Percentiles rank a stretch among this genome's conserved stretches.
Evolutionary conservation across 2,329 filamentous ascomycete species (phyloP).

Genomic region (Curvularia sp.): DNA sequence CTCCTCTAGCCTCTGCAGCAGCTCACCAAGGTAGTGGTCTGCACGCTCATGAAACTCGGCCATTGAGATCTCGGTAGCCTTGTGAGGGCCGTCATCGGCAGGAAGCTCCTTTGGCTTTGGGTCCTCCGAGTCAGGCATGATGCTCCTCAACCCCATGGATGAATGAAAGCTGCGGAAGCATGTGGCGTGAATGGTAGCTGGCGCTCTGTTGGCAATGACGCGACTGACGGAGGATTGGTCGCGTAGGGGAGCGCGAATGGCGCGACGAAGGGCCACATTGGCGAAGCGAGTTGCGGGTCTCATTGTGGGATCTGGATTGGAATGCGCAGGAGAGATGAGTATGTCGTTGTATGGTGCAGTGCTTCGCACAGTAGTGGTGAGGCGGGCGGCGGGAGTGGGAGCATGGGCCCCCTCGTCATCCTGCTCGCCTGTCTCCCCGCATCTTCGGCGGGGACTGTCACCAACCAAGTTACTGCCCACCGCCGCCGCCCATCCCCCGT

Average conservation of each 20-base stretch:
- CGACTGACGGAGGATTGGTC: slow-evolving; percentile 31
- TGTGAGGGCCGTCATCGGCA: slow-evolving; percentile 49
- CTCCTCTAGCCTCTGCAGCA: slow-evolving; percentile 70
- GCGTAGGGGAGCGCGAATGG: slow-evolving; percentile 30
- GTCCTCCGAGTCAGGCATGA: slow-evolving; percentile 56
- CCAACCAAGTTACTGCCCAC: slow-evolving; percentile 1
- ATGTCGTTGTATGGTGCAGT: background rate
- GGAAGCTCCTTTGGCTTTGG: slow-evolving; percentile 48
- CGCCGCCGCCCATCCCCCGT: background rate
- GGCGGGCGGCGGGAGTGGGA: slow-evolving; percentile 6
- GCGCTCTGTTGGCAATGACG: slow-evolving; percentile 34
- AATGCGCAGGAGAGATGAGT: background rate
- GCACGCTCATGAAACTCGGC: slow-evolving; percentile 78
- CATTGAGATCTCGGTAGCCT: slow-evolving; percentile 70
- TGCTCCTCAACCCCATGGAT: slow-evolving; percentile 38
- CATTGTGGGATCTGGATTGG: slow-evolving; percentile 21
- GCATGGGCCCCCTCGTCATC: slow-evolving; percentile 12
- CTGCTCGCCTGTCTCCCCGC: slow-evolving; percentile 13
- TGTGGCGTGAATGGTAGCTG: slow-evolving; percentile 15
- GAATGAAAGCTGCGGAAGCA: slow-evolving; percentile 35
- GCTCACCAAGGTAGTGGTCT: slow-evolving; percentile 73
- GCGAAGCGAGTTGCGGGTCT: slow-evolving; percentile 35
- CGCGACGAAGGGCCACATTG: slow-evolving; percentile 30
- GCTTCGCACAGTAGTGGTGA: background rate
- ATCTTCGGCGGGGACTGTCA: slow-evolving; percentile 6